phyloP scores from a whole-genome alignment of 257 asterid genomes.

The Scutellaria minor region DNA sequence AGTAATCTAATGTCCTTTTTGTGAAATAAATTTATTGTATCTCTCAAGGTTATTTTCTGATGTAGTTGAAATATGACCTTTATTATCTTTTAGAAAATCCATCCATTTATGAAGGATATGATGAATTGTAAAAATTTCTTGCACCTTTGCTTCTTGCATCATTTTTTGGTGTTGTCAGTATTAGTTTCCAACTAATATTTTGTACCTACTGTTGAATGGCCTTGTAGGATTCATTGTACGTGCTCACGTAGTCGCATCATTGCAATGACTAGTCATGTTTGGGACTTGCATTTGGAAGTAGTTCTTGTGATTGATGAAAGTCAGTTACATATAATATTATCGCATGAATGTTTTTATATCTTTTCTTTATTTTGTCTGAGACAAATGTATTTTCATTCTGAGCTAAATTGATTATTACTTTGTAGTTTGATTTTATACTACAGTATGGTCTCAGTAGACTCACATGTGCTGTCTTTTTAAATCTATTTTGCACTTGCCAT shows the following conservation, averaged over 20 bases:
- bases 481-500: not conserved
- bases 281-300: slow-evolving; percentile 3
- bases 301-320: not conserved
- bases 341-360: not conserved
- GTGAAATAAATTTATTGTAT: not conserved
- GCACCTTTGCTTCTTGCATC: slow-evolving; percentile 10
- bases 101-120: slow-evolving; percentile 1
- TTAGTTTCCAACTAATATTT: not conserved
- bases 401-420: not conserved
- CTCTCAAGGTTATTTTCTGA: not conserved
- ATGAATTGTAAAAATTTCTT: slow-evolving; percentile 7
- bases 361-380: too few relatives aligned
- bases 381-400: not conserved
- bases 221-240: slow-evolving; percentile 11
- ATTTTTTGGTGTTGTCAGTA: not conserved
- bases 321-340: not conserved
- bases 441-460: not conserved
- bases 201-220: not conserved
- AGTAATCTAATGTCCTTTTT: slow-evolving; percentile 32
- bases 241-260: not conserved
- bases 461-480: not conserved
- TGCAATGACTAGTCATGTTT: not conserved
- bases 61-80: slow-evolving; percentile 16
- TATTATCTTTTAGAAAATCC: not conserved
- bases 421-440: too few relatives aligned